phyloP scores from a whole-genome alignment of 129 eudicot genomes.

The Centella asiatica region DNA sequence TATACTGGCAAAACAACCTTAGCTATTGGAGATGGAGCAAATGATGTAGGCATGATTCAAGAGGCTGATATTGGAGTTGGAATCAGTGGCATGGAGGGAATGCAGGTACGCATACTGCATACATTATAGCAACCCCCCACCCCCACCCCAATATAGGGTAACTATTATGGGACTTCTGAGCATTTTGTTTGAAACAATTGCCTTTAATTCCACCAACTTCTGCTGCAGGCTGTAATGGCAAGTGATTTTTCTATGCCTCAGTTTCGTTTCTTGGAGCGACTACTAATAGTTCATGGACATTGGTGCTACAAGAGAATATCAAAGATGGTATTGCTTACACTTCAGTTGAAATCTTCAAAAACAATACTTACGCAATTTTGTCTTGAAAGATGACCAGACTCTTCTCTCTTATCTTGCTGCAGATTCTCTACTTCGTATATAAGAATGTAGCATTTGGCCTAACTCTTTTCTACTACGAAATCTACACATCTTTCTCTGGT shows the following conservation, averaged over 20 bases:
- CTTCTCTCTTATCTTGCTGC: too few species aligned
- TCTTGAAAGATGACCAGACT: too few species aligned
- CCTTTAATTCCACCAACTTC: too few species aligned
- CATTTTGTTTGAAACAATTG: too few species aligned
- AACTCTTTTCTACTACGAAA: conserved; percentile 61
- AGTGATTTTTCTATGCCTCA: conserved; percentile 60
- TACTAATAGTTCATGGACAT: conserved; percentile 65
- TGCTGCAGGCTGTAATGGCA: conserved; percentile 87
- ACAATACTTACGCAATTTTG: too few species aligned
- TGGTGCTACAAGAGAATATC: conserved; percentile 82
- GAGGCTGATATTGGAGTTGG: conserved; percentile 84
- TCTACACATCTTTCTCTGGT: conserved; percentile 52
- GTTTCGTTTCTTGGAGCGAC: conserved; percentile 60
- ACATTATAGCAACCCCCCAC: too few species aligned
- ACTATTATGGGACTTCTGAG: too few species aligned
- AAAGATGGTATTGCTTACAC: conserved; percentile 52
- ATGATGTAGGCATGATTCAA: conserved; percentile 80
- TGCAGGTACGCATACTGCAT: too few species aligned
- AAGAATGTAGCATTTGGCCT: conserved; percentile 70
- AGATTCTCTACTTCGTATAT: conserved; percentile 51
- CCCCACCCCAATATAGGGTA: too few species aligned
- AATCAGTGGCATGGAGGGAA: conserved; percentile 79
- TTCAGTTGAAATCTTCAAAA: too few species aligned
- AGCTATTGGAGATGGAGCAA: conserved; percentile 80
- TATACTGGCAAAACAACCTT: conserved; percentile 48